These are phyloP conservation scores for Asterella californica DNA, from an alignment of 225 moss, liverwort and hornwort species.

Conservation along the genomic window DNA sequence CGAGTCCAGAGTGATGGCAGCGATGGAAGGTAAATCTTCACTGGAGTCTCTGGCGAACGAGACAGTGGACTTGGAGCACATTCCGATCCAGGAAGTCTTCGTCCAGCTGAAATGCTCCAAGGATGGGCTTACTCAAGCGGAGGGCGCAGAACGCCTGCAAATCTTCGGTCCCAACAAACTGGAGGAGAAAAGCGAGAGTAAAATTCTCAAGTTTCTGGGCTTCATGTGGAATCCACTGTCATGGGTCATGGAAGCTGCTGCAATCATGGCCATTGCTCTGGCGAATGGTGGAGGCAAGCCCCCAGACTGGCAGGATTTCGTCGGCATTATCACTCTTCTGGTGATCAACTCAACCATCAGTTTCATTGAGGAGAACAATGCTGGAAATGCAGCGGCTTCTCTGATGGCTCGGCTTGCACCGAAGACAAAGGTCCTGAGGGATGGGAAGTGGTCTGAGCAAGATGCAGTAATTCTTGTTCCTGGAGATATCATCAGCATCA, in stretches of 20 bases:
- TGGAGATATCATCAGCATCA: constrained; percentile 11
- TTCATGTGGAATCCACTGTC: too few species aligned
- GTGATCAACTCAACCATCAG: constrained; percentile 20
- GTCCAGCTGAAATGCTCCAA: constrained; percentile 11
- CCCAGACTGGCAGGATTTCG: constrained; percentile 18
- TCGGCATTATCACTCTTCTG: constrained; percentile 11
- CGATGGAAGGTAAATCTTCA: not conserved
- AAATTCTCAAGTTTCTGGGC: too few species aligned
- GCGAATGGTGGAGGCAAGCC: not conserved
- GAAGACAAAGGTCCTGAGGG: not conserved
- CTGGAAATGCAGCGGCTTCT: constrained; percentile 14
- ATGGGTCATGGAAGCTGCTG: too few species aligned
- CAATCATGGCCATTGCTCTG: too few species aligned
- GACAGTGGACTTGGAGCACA: constrained; percentile 1
- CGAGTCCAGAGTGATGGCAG: not conserved
- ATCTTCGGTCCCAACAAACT: constrained; percentile 26
- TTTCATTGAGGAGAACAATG: constrained; percentile 24
- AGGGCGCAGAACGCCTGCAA: not conserved
- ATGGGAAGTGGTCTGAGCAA: not conserved
- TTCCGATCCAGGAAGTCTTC: constrained; percentile 28
- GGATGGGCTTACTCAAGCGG: constrained; percentile 5
- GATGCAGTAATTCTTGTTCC: constrained; percentile 11
- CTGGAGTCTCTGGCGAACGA: not conserved
- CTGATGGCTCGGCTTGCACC: constrained; percentile 10
- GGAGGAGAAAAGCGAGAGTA: constrained; percentile 7